Base-by-base conservation (phyloP, 257 asterid species). In the Mitragyna speciosa region DNA sequence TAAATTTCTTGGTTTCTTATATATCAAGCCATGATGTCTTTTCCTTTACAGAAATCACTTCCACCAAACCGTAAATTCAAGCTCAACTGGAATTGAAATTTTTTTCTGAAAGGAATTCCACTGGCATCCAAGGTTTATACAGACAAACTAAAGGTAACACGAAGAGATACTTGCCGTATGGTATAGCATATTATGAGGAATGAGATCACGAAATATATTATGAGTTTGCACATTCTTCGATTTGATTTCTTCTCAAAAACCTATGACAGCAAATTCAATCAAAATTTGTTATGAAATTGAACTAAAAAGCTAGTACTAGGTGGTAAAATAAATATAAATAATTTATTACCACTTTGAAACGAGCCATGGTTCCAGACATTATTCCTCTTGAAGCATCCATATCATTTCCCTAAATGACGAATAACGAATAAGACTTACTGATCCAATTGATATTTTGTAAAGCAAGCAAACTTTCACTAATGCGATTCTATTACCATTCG, bases 301-400 rank as follows among this genome's bases (percentile, higher is more conserved):
- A 82, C 72, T 64, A n/a, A 19, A 52, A 73, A 75, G 47, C 2
- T 51, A 6, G 22, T 76, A 33, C 48, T 14, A 45, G 12, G 20
- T 45, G 47, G 6, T 12, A 59, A 41, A 71, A 41, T 22, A 41
- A 41, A 51, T 17, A 61, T n/a, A 63, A 15, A 14, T 28, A 45
- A 31, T n/a, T 39, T 26, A 63, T 75, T 86, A 96, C 99, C 97
- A 88, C 87, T 91, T 89, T 92, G 84, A 96, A 94, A 5, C 92
- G 95, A 88, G 93, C 99, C 86, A 96, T 87, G 83, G 98, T 96
- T 81, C 99, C 94, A 0, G 96, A 90, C 95, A 96, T 83, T 72
- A 92, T 85, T 80, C 99, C 98, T 84, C 99, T 87, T 49, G 98
- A 91, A 45, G 97, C 85, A 89, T 92, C 98, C 97, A 96, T 96